These are phyloP conservation scores for Aspergillus sp. DNA, from an alignment of 2,329 filamentous ascomycete genomes.

Conservation along the genomic window DNA sequence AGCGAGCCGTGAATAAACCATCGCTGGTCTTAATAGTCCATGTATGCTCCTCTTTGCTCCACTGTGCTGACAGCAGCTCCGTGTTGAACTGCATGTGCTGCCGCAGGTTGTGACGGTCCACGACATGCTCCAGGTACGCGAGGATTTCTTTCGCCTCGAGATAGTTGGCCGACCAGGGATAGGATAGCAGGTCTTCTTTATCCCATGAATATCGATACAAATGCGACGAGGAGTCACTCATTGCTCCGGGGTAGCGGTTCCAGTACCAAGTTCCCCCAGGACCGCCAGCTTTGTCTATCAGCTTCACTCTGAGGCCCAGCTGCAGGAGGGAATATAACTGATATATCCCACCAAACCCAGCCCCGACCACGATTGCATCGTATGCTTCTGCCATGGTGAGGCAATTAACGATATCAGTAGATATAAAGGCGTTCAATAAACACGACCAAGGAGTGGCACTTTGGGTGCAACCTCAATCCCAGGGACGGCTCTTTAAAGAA, in stretches of 20 bases:
- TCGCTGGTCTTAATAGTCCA: conserved; percentile 26
- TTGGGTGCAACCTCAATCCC: too few species aligned
- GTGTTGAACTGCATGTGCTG: conserved; percentile 45
- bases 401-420: too few species aligned
- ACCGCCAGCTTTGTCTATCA: conserved; percentile 13
- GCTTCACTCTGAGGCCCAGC: conserved; percentile 27
- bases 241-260: conserved; percentile 50
- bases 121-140: conserved; percentile 35
- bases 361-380: conserved; percentile 21
- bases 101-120: conserved; percentile 33
- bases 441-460: too few species aligned
- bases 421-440: too few species aligned
- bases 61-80: conserved; percentile 33
- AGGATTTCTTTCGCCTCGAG: conserved; percentile 35
- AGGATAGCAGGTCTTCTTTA: conserved; percentile 25
- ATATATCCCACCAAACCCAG: conserved; percentile 32
- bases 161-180: conserved; percentile 40
- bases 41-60: conserved; percentile 25
- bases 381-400: background rate
- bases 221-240: conserved; percentile 49
- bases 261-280: conserved; percentile 51
- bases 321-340: conserved; percentile 43
- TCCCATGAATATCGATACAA: conserved; percentile 38
- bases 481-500: too few species aligned
- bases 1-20: conserved; percentile 24